A percentile compares a stretch with the other conserved stretches of the same genome.
phyloP scores from a whole-genome alignment of 768 basidiomycete genomes.

The Boletus sp. region DNA sequence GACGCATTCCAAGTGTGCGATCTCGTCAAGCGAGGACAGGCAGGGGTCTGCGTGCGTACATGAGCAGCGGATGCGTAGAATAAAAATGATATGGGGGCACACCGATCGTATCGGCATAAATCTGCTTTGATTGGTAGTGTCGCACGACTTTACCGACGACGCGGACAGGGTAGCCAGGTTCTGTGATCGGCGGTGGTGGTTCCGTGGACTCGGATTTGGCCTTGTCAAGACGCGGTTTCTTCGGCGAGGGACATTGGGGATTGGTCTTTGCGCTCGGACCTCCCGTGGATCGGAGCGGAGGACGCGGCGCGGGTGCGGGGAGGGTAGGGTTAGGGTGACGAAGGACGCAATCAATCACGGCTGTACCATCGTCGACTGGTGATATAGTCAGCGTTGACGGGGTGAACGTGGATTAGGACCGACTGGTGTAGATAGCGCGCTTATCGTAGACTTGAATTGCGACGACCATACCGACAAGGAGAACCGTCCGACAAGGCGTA shows the following conservation, averaged over 20 bases:
- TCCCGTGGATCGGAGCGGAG: constrained; percentile 3
- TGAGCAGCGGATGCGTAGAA: neutral
- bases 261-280: constrained; percentile 1
- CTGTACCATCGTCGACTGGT: constrained; percentile 76
- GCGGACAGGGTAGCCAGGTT: constrained; percentile 45
- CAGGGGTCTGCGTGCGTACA: constrained; percentile 38
- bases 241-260: constrained; percentile 5
- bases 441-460: constrained; percentile 59
- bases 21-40: constrained; percentile 54
- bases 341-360: constrained; percentile 64
- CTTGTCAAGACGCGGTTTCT: constrained; percentile 15
- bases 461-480: constrained; percentile 61
- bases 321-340: constrained; percentile 35
- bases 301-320: constrained; percentile 7
- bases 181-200: constrained; percentile 37
- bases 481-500: constrained; percentile 64
- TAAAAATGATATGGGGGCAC: constrained; percentile 10
- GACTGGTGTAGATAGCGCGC: constrained; percentile 58
- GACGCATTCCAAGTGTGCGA: constrained; percentile 53
- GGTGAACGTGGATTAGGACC: neutral
- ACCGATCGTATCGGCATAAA: constrained; percentile 54
- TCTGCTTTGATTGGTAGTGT: constrained; percentile 41
- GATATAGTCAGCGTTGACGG: neutral
- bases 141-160: constrained; percentile 45
- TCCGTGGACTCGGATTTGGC: constrained; percentile 2